These are phyloP conservation scores for Eucalyptus grandis DNA, from an alignment of 345 rosid species.

Conservation along the genomic window DNA sequence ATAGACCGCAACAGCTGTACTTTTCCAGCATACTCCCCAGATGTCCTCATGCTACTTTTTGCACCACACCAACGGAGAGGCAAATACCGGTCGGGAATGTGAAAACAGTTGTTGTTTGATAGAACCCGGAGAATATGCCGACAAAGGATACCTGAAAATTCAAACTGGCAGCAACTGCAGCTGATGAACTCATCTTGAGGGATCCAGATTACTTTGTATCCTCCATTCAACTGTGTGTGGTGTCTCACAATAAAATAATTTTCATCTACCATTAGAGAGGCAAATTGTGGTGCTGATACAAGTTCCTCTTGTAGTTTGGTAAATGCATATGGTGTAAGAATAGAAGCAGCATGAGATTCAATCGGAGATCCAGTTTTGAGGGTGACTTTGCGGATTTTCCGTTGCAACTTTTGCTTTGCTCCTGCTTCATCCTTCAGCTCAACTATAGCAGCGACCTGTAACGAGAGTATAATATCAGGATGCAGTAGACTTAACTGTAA, in stretches of 20 bases:
- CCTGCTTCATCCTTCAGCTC: slow-evolving; percentile 15
- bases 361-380: slow-evolving; percentile 54
- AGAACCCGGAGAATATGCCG: slow-evolving; percentile 48
- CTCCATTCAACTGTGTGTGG: slow-evolving; percentile 30
- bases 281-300: slow-evolving; percentile 48
- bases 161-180: slow-evolving; percentile 45
- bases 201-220: slow-evolving; percentile 39
- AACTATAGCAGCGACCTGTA: slow-evolving; percentile 32
- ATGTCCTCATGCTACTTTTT: not conserved
- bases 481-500: not conserved
- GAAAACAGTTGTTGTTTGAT: slow-evolving; percentile 47
- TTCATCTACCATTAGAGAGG: slow-evolving; percentile 37
- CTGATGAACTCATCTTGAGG: slow-evolving; percentile 38
- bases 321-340: slow-evolving; percentile 50
- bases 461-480: not conserved
- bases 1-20: slow-evolving; percentile 37
- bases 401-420: slow-evolving; percentile 21
- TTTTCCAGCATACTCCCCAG: slow-evolving; percentile 19
- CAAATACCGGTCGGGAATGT: slow-evolving; percentile 40
- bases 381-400: slow-evolving; percentile 18
- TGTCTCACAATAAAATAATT: slow-evolving; percentile 40
- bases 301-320: slow-evolving; percentile 51
- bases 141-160: slow-evolving; percentile 51
- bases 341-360: slow-evolving; percentile 44
- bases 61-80: slow-evolving; percentile 26